Evolutionary conservation across 352 stramenopile genomes (phyloP).

Genomic region (Phytophthora citricola): DNA sequence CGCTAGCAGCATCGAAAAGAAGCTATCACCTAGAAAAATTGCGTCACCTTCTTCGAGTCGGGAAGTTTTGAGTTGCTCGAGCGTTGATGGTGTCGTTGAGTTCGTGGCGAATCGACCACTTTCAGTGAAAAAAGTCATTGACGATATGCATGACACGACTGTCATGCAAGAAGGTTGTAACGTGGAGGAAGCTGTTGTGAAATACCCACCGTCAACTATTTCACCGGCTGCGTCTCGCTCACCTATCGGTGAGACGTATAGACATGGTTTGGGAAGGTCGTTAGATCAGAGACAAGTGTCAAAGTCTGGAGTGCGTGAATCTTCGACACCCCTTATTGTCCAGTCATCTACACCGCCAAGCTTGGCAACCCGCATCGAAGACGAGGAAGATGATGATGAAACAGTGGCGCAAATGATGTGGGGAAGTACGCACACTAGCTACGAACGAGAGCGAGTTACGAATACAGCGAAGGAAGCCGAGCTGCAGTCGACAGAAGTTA

Average conservation of each 20-base stretch:
- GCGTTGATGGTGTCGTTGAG: not conserved
- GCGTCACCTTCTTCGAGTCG: not conserved
- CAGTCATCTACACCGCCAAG: not conserved
- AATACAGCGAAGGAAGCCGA: constrained; percentile 2
- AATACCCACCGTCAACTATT: not conserved
- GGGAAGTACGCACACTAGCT: constrained; percentile 20
- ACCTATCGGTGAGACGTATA: not conserved
- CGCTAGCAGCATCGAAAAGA: not conserved
- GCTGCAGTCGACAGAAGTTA: not conserved
- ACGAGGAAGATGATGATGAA: constrained; percentile 19
- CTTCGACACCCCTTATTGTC: not conserved
- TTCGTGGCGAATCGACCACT: not conserved
- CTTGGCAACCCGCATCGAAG: not conserved
- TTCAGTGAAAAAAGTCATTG: not conserved
- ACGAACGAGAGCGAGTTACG: constrained; percentile 8
- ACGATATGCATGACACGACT: not conserved
- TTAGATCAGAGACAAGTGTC: not conserved
- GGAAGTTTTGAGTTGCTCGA: not conserved
- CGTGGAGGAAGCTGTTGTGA: not conserved
- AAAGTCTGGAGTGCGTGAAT: not conserved
- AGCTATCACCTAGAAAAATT: not conserved
- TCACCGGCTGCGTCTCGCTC: not conserved
- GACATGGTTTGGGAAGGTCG: too few relatives aligned
- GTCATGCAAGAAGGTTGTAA: not conserved
- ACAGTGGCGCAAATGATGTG: constrained; percentile 12